Percentiles rank a stretch among this genome's conserved stretches.
Evolutionary conservation across 2,329 filamentous ascomycete species (phyloP).

Genomic region (Monascus ruber): DNA sequence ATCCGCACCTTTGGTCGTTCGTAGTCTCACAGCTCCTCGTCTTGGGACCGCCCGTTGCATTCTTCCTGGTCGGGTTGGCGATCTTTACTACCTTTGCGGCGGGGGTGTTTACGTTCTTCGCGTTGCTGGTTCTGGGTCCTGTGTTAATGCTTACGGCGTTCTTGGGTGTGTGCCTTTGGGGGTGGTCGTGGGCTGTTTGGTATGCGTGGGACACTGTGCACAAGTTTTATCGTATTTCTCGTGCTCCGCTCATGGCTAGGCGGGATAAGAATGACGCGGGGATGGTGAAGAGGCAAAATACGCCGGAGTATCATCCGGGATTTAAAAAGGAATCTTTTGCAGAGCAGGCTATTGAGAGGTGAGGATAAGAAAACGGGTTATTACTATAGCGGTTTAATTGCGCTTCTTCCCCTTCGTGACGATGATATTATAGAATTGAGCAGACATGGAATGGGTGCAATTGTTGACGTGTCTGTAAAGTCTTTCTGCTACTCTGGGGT

Average conservation of each 20-base stretch:
- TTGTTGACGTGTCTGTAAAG: no score
- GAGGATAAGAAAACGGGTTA: no score
- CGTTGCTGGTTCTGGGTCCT: constrained; percentile 56
- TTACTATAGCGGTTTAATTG: no score
- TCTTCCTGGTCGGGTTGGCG: constrained; percentile 55
- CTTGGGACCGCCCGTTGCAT: constrained; percentile 53
- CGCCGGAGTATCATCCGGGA: no score
- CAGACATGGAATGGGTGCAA: no score
- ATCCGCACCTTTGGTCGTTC: constrained; percentile 62
- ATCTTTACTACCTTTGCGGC: constrained; percentile 52
- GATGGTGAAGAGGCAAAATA: not conserved
- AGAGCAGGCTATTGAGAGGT: no score
- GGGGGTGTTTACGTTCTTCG: constrained; percentile 45
- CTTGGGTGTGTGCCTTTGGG: constrained; percentile 54
- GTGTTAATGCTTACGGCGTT: constrained; percentile 55
- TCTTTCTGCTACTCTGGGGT: no score
- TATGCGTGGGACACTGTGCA: not conserved
- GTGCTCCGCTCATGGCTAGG: not conserved
- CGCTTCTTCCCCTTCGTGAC: no score
- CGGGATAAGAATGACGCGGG: not conserved
- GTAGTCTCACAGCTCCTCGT: constrained; percentile 53
- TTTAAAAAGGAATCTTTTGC: no score
- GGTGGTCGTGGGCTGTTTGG: constrained; percentile 52
- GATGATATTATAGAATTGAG: no score
- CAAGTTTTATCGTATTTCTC: not conserved